Evolutionary conservation across 306 rosid genomes (phyloP).

Genomic region (Leucaena leucocephala): DNA sequence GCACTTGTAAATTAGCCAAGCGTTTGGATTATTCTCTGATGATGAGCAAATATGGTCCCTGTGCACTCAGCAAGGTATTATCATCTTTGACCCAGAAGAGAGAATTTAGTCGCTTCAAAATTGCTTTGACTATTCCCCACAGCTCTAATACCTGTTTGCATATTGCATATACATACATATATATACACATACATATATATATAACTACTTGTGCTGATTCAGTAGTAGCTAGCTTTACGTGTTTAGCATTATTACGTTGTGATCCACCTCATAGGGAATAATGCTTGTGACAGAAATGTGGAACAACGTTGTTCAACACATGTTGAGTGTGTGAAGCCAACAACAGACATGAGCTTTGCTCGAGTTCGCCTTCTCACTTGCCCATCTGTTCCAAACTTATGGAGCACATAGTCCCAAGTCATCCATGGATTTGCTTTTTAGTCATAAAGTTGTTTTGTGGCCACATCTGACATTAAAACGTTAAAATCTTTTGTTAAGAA

Average conservation of each 20-base stretch:
- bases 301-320: conserved; percentile 31
- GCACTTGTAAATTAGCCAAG: not conserved
- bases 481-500: not conserved
- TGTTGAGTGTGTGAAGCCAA: conserved; percentile 17
- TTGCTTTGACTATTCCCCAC: no score
- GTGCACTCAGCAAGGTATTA: not conserved
- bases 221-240: no score
- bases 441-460: conserved; percentile 6
- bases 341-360: conserved; percentile 44
- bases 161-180: no score
- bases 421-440: not conserved
- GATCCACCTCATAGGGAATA: conserved; percentile 22
- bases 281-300: conserved; percentile 45
- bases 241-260: not conserved
- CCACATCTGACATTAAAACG: not conserved
- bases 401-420: conserved; percentile 36
- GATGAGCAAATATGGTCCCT: not conserved
- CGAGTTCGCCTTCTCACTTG: conserved; percentile 33
- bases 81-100: not conserved
- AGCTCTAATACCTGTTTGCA: no score
- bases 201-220: not conserved
- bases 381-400: conserved; percentile 32
- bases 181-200: no score
- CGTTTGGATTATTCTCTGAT: not conserved
- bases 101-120: not conserved